Evolutionary conservation across 176 grass and related monocot species (phyloP).

Genomic region (Avena sativa): DNA sequence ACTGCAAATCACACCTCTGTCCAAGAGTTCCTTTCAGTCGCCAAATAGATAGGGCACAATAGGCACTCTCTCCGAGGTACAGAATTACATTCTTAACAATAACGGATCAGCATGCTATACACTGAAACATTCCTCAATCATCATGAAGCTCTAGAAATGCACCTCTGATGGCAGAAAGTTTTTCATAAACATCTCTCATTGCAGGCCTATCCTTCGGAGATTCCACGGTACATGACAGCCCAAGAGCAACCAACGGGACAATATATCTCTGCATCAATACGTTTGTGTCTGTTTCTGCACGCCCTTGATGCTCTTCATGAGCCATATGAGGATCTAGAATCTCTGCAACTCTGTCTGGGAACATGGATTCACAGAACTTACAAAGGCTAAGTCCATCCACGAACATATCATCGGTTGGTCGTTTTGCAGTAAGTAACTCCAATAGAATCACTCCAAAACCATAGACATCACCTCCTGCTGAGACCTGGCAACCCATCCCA

Average conservation of each 20-base stretch:
- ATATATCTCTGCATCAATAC: slow-evolving; percentile 27
- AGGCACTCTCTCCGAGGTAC: background rate
- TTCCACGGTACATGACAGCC: slow-evolving; percentile 33
- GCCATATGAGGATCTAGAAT: slow-evolving; percentile 36
- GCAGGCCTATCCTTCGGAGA: slow-evolving; percentile 30
- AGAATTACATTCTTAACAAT: background rate
- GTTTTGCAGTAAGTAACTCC: slow-evolving; percentile 33
- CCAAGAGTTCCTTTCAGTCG: background rate
- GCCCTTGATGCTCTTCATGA: background rate
- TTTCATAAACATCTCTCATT: slow-evolving; percentile 43
- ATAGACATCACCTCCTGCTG: slow-evolving; percentile 28
- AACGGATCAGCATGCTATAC: background rate
- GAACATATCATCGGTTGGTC: slow-evolving; percentile 26
- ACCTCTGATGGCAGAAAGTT: slow-evolving; percentile 25
- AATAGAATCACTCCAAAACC: slow-evolving; percentile 47
- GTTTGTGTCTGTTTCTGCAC: background rate
- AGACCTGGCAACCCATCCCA: slow-evolving; percentile 31
- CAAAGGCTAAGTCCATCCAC: slow-evolving; percentile 22
- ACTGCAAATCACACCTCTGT: background rate
- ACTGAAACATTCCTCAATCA: background rate
- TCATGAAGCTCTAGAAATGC: slow-evolving; percentile 6
- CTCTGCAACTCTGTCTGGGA: slow-evolving; percentile 35
- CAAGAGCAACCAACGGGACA: slow-evolving; percentile 28
- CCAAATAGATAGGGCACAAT: background rate
- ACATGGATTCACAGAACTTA: slow-evolving; percentile 20